phyloP scores from a whole-genome alignment of 1,284 basidiomycete genomes.

The Fomitopsis betulina region DNA sequence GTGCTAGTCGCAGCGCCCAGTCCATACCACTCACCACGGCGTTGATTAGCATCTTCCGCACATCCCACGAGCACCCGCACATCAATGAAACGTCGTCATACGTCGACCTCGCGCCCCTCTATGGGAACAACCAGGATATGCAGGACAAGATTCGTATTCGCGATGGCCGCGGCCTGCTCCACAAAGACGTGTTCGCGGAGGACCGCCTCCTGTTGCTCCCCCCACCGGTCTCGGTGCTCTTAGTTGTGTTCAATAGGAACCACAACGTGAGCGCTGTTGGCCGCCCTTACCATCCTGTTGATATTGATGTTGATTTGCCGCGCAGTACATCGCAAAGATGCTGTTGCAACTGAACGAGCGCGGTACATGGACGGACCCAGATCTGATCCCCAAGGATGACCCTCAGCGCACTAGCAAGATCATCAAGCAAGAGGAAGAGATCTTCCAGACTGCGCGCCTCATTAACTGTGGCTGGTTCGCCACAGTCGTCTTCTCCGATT shows the following conservation, averaged over 20 bases:
- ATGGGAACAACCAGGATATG: conserved; percentile 61
- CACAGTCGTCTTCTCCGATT: conserved; percentile 68
- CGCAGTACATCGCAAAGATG: conserved; percentile 74
- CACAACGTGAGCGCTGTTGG: conserved; percentile 65
- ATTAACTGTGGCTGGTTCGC: conserved; percentile 80
- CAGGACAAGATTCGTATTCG: conserved; percentile 60
- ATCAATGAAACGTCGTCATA: conserved; percentile 88
- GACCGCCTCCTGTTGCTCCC: conserved; percentile 79
- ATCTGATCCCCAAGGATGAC: conserved; percentile 30
- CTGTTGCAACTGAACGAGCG: conserved; percentile 78
- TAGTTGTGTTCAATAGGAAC: conserved; percentile 79
- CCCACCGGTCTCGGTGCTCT: conserved; percentile 65
- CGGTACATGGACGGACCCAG: conserved; percentile 51
- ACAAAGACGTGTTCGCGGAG: conserved; percentile 74
- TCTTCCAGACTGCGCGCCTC: conserved; percentile 77
- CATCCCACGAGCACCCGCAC: conserved; percentile 55
- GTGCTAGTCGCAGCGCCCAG: not conserved
- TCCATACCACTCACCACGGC: not conserved
- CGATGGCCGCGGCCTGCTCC: conserved; percentile 62
- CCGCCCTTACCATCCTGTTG: not conserved
- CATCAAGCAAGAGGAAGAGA: conserved; percentile 67
- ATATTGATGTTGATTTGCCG: not conserved
- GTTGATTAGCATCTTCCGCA: conserved; percentile 60
- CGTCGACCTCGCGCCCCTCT: conserved; percentile 79
- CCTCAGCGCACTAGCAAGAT: conserved; percentile 31